Percentiles rank a stretch among this genome's conserved stretches.
Conservation (phyloP, 2,329 filamentous ascomycete genomes). For the Dactylellina leptospora region DNA sequence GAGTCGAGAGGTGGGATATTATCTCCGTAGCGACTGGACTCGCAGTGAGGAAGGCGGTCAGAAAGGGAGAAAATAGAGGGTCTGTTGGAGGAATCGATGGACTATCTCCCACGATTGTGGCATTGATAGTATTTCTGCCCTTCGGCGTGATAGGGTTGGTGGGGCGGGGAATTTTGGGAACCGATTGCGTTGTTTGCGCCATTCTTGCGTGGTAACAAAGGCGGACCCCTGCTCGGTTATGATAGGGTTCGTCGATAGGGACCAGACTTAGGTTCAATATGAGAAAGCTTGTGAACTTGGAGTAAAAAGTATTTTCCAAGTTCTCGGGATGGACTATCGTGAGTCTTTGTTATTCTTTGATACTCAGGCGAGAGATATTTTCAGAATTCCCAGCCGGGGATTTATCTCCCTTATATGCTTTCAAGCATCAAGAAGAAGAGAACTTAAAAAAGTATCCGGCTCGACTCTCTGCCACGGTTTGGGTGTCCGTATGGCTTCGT, state of each 20-base stretch:
- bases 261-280: constrained; percentile 7
- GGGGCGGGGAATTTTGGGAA: constrained; percentile 3
- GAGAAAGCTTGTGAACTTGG: neutral
- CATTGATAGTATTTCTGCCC: neutral
- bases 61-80: constrained; percentile 25
- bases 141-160: constrained; percentile 1
- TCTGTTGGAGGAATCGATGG: constrained; percentile 36
- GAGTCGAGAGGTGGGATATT: constrained; percentile 43
- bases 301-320: neutral
- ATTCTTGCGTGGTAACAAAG: constrained; percentile 42
- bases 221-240: constrained; percentile 22
- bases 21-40: constrained; percentile 41
- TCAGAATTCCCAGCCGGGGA: too few relatives aligned
- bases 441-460: constrained; percentile 31
- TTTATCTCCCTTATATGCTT: constrained; percentile 45
- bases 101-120: neutral
- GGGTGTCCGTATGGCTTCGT: constrained; percentile 28
- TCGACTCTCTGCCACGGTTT: neutral
- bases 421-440: constrained; percentile 1
- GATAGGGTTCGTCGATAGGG: too few relatives aligned
- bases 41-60: constrained; percentile 37
- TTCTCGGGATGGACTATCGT: neutral
- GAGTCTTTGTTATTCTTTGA: constrained; percentile 4
- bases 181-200: constrained; percentile 46
- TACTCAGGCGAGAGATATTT: constrained; percentile 6